phyloP scores from a whole-genome alignment of 805 yeast genomes.

The Hanseniaspora nectarophila region DNA sequence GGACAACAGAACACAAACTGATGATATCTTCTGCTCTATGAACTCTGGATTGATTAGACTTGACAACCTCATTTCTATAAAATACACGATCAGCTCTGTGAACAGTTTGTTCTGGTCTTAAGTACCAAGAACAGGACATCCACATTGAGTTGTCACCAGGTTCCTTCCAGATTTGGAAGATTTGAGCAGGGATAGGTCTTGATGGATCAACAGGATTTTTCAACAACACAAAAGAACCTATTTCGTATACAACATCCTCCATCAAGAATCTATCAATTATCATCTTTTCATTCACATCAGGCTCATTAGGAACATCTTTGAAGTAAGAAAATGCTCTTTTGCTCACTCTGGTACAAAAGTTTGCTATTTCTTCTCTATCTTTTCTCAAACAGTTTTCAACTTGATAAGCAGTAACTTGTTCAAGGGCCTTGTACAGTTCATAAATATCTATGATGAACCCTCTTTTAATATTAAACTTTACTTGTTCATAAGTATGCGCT shows the following conservation, averaged over 20 bases:
- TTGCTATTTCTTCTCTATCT: background rate
- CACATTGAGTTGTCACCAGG: slow-evolving; percentile 66
- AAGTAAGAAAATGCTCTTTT: slow-evolving; percentile 17
- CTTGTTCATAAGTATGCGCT: slow-evolving; percentile 45
- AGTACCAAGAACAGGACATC: slow-evolving; percentile 95
- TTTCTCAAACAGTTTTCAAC: background rate
- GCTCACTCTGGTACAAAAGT: slow-evolving; percentile 16
- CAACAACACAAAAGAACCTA: slow-evolving; percentile 92
- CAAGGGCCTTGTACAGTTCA: background rate
- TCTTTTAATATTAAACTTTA: slow-evolving; percentile 48
- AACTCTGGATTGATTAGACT: slow-evolving; percentile 92
- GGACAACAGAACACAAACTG: slow-evolving; percentile 90
- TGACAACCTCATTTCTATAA: slow-evolving; percentile 88
- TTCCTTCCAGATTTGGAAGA: slow-evolving; percentile 85
- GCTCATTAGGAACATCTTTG: background rate
- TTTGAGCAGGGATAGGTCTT: slow-evolving; percentile 87
- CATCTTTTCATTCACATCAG: slow-evolving; percentile 47
- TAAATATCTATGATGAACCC: slow-evolving; percentile 1
- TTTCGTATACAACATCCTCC: slow-evolving; percentile 59
- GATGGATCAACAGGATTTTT: slow-evolving; percentile 77
- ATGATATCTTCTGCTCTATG: slow-evolving; percentile 78
- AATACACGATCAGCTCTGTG: slow-evolving; percentile 83
- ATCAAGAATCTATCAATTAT: slow-evolving; percentile 57
- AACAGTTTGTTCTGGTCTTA: slow-evolving; percentile 94
- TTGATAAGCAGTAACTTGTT: slow-evolving; percentile 10